Percentiles rank a stretch among this genome's conserved stretches.
These are phyloP conservation scores for Tuber magnatum DNA, from an alignment of 495 filamentous ascomycete genomes.

Conservation along the genomic window DNA sequence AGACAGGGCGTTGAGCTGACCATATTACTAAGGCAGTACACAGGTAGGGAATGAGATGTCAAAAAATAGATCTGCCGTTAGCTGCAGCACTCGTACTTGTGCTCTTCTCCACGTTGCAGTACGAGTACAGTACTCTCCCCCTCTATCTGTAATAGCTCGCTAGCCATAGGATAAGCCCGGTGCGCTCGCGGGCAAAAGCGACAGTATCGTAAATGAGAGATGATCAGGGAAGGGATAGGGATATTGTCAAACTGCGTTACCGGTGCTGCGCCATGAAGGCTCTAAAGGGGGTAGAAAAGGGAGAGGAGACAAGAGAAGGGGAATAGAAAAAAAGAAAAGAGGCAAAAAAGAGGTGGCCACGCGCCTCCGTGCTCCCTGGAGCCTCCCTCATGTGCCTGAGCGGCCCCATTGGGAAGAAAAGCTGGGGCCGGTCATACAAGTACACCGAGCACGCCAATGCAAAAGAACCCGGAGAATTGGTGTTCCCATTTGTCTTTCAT, in stretches of 20 bases:
- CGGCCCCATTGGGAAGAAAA: constrained; percentile 4
- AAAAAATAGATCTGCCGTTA: not conserved
- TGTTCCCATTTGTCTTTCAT: constrained; percentile 20
- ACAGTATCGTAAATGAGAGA: not conserved
- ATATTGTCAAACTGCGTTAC: not conserved
- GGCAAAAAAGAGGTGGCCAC: constrained; percentile 21
- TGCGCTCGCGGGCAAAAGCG: not conserved
- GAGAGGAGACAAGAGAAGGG: constrained; percentile 9
- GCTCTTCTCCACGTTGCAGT: not conserved
- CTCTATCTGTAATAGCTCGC: not conserved
- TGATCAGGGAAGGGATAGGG: not conserved
- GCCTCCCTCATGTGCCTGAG: constrained; percentile 8
- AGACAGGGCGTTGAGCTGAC: not conserved
- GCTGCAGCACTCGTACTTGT: not conserved
- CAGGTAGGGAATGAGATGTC: not conserved
- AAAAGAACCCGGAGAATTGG: constrained; percentile 19
- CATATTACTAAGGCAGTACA: not conserved
- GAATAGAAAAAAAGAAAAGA: constrained; percentile 17
- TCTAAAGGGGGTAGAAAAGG: not conserved
- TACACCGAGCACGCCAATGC: not conserved
- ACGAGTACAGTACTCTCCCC: not conserved
- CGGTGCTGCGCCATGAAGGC: not conserved
- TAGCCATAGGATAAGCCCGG: not conserved
- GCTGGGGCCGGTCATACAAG: not conserved
- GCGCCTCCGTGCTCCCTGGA: constrained; percentile 14